phyloP scores from a whole-genome alignment of 2,329 filamentous ascomycete species.

The Mariannaea elegans region DNA sequence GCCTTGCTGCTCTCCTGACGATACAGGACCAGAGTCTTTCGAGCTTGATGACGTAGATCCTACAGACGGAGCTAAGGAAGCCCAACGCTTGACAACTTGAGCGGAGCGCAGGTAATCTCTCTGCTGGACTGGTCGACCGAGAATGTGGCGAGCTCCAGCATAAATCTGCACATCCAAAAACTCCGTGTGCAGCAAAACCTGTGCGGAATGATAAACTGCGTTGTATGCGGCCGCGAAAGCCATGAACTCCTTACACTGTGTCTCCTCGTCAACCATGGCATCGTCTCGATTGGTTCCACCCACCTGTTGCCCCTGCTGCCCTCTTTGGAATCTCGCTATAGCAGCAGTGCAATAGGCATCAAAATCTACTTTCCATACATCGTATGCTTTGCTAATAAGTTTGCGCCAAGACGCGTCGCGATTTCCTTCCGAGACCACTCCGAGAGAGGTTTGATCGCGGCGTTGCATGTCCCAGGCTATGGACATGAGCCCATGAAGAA shows the following conservation, averaged over 20 bases:
- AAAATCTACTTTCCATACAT: constrained; percentile 67
- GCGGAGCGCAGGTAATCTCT: constrained; percentile 60
- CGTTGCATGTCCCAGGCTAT: constrained; percentile 69
- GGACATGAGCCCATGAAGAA: constrained; percentile 70
- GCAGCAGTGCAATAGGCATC: constrained; percentile 55
- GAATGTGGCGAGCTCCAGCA: constrained; percentile 66
- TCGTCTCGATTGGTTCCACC: background rate
- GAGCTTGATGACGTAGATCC: background rate
- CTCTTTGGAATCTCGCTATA: constrained; percentile 6
- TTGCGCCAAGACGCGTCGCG: constrained; percentile 53
- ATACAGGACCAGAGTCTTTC: background rate
- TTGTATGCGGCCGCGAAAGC: constrained; percentile 57
- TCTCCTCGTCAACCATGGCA: constrained; percentile 8
- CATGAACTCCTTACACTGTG: constrained; percentile 38
- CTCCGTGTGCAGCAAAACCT: constrained; percentile 65
- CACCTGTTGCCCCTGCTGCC: background rate
- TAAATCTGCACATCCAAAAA: constrained; percentile 70
- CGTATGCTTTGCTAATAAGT: constrained; percentile 62
- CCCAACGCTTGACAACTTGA: constrained; percentile 62
- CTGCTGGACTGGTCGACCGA: constrained; percentile 62
- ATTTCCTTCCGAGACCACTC: constrained; percentile 43
- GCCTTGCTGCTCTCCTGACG: background rate
- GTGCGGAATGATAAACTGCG: constrained; percentile 67
- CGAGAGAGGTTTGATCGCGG: constrained; percentile 68
- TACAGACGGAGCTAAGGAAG: constrained; percentile 15